Base-by-base conservation (phyloP, 2,329 filamentous ascomycete species). In the Epichloe baconii region DNA sequence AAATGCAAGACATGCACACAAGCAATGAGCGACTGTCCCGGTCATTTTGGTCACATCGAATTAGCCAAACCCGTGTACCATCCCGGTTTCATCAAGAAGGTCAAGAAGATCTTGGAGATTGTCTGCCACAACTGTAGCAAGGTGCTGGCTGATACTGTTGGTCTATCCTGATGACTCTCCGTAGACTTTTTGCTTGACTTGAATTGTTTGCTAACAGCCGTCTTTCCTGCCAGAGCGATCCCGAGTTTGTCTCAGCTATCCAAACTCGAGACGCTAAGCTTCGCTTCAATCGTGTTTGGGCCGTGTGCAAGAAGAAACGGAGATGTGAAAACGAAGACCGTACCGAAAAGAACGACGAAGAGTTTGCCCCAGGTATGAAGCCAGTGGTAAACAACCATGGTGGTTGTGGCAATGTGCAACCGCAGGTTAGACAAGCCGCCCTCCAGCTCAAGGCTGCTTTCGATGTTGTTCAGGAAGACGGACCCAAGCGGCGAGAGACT, bases 71-170 rank as follows among this genome's bases (percentile, higher is more conserved):
- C 94, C 51, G 93, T 98, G 61, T 99, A 86, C 69, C 93, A 99
- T 62, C 73, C 77, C 75, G 93, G 93, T 63, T 99, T 96, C 71
- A 86, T 99, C 73, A 94, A 88, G 69, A 97, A 97, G 76, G 90
- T 95, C 72, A 98, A 99, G 78, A 98, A 97, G 77, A 82, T 99
- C 62, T 77, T 98, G 69, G 94, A 98, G 78, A 93, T 90, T 61
- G 90, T 98, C 69, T 98, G 94, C 79, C 90, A 95, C 74, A 96
- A 94, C 71, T 98, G 94, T 78, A 91, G 90, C 73, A 95, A 93
- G 77, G 88, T 97, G 66, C 81, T 95, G 77, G 85, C 89, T 72
- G 90, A 97, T 80, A 87, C 88, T 84, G 91, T 97, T 84, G 88
- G 91, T 94, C 75, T 77, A 57, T 62, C 66, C 64, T 65, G 52